A percentile compares a stretch with the other conserved stretches of the same genome.
phyloP scores from a whole-genome alignment of 208 protist genomes.

The Kentomonas sorsogonicus region DNA sequence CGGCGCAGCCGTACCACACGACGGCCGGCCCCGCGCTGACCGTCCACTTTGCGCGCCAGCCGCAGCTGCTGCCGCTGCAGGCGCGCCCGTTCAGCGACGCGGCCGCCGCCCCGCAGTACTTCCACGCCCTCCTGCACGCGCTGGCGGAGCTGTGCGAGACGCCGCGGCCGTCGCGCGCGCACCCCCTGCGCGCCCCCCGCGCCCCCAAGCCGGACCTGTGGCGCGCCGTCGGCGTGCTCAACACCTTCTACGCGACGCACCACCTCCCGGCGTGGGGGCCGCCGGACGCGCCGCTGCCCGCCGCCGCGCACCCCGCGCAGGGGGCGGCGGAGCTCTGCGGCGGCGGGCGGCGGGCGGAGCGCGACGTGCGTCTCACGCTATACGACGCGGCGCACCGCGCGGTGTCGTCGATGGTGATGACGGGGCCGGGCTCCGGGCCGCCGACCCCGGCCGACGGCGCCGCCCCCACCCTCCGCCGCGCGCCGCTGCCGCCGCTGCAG shows the following conservation, averaged over 20 bases:
- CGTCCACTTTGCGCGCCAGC: constrained; percentile 54
- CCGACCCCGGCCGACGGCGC: neutral
- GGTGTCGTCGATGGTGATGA: constrained; percentile 62
- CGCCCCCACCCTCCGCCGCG: neutral
- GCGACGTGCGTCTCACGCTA: constrained; percentile 68
- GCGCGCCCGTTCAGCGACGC: constrained; percentile 40
- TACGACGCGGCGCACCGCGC: constrained; percentile 41
- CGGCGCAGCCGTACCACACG: constrained; percentile 83
- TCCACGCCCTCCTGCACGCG: constrained; percentile 68
- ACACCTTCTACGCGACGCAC: constrained; percentile 59
- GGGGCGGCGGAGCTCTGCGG: constrained; percentile 68
- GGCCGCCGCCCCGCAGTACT: constrained; percentile 50
- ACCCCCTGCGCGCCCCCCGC: constrained; percentile 33
- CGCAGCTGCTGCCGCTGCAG: constrained; percentile 61
- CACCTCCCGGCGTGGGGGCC: constrained; percentile 10
- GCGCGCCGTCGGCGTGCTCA: constrained; percentile 54
- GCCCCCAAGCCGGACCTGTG: constrained; percentile 69
- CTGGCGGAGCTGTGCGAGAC: constrained; percentile 77
- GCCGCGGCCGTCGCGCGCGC: constrained; percentile 40
- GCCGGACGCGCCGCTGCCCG: neutral
- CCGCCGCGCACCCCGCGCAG: constrained; percentile 37
- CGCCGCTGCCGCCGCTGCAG: neutral
- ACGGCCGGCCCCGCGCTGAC: constrained; percentile 70
- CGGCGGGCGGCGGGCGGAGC: constrained; percentile 39
- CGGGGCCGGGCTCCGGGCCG: constrained; percentile 21